Evolutionary conservation across 345 rosid genomes (phyloP), one percentile per base, ranked within the genome.

Genomic region (Kandelia obovata): DNA sequence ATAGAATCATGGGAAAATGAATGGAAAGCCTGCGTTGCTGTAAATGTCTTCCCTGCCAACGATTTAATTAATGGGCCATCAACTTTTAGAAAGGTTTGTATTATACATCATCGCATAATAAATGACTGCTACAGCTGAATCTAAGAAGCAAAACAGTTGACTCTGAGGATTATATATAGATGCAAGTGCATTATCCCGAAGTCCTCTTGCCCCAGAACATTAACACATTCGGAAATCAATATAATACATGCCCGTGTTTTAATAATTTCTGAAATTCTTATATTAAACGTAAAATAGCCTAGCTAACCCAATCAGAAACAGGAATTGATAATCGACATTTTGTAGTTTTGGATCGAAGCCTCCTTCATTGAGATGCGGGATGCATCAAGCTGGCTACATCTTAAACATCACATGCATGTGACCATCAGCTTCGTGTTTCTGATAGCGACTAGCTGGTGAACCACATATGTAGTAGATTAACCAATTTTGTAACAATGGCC

Each of bases 41-140:
- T 56, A 25, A 56, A 19, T 7, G 56, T n/a, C 9, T 53, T 16
- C 27, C 17, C 49, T 27, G 61, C 16, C 39, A 31, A 16, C 7
- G 52, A 70, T 52, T 61, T 75, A 66, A 66, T 32, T 71, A 66
- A 66, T 32, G 32, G 64, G 71, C 69, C 64, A 68, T 53, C 78
- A 28, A 47, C 46, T 37, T 62, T 68, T 16, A 65, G 28, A 53
- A 56, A 25, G 59, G 53, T 26, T 56, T 21, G 25, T 7, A 21
- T 34, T 66, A 30, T 66, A 23, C 16, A 52, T 16, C 28, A 56
- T 27, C 31, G 10, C 2, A 25, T 27, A 56, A 56, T 56, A 25
- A 56, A 56, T 56, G 59, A 56, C 28, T 25, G 23, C 58, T 13
- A 23, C 58, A 0, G 26, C 58, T 26, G 27, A n/a, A 23, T 55